A percentile compares a stretch with the other conserved stretches of the same genome.
Conservation (phyloP, 2,329 filamentous ascomycete species). For the Fusarium napiforme region DNA sequence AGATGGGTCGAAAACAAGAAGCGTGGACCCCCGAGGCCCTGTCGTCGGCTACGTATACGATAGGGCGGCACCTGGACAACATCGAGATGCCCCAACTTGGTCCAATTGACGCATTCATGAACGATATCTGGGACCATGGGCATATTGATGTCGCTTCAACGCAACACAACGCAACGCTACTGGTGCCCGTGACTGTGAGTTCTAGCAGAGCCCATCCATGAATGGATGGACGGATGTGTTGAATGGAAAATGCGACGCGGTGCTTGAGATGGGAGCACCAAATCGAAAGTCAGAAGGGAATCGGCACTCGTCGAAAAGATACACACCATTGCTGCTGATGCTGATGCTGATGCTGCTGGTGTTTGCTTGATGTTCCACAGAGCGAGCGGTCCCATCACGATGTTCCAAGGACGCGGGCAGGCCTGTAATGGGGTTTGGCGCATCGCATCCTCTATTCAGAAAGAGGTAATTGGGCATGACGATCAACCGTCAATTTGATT, state of each 20-base stretch:
- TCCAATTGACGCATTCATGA: constrained; percentile 38
- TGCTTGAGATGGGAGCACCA: neutral
- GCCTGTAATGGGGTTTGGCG: constrained; percentile 26
- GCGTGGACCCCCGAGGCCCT: constrained; percentile 34
- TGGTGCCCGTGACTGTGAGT: constrained; percentile 23
- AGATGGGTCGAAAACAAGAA: constrained; percentile 34
- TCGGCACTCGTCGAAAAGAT: neutral
- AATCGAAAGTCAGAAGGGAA: constrained; percentile 7
- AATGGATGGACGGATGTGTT: neutral
- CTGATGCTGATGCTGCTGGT: neutral
- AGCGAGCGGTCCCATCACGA: constrained; percentile 21
- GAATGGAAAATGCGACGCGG: neutral
- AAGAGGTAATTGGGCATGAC: constrained; percentile 26
- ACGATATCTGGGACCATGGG: constrained; percentile 35
- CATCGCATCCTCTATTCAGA: constrained; percentile 30
- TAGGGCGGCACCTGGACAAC: constrained; percentile 39
- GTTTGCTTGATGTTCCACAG: constrained; percentile 22
- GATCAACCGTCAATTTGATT: constrained; percentile 36
- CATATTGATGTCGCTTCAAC: constrained; percentile 22
- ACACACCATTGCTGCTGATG: neutral
- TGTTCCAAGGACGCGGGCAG: constrained; percentile 31
- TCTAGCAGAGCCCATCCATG: constrained; percentile 8
- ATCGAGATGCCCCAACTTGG: constrained; percentile 39
- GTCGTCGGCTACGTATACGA: constrained; percentile 37
- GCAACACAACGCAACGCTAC: constrained; percentile 31